Percentiles rank a stretch among this genome's conserved stretches.
phyloP scores from a whole-genome alignment of 306 rosid genomes.

The Rubus parviflorus region DNA sequence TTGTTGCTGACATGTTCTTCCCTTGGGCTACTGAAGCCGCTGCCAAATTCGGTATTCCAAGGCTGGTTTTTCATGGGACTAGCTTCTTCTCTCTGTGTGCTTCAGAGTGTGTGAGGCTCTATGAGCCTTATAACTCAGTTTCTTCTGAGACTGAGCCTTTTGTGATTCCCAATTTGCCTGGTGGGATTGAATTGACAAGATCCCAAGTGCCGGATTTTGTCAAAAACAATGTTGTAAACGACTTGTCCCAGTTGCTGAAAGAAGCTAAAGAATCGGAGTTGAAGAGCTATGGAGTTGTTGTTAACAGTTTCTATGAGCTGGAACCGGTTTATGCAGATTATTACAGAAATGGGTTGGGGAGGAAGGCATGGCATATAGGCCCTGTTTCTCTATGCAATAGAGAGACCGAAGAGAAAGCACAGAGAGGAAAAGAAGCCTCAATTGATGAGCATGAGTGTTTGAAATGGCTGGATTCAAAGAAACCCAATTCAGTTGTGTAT shows the following conservation, averaged over 20 bases:
- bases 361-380: conserved; percentile 38
- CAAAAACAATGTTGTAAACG: not conserved
- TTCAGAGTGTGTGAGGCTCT: conserved; percentile 3
- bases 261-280: not conserved
- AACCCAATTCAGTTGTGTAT: conserved; percentile 37
- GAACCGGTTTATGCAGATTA: conserved; percentile 36
- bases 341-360: conserved; percentile 27
- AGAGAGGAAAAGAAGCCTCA: conserved; percentile 24
- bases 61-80: conserved; percentile 51
- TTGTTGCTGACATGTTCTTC: conserved; percentile 50
- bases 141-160: conserved; percentile 43
- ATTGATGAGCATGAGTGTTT: conserved; percentile 31
- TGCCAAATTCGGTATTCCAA: conserved; percentile 46
- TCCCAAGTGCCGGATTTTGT: conserved; percentile 24
- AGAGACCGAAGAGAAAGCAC: conserved; percentile 11
- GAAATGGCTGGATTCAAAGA: conserved; percentile 33
- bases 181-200: conserved; percentile 38
- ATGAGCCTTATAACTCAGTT: conserved; percentile 47
- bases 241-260: not conserved
- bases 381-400: conserved; percentile 32
- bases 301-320: conserved; percentile 42
- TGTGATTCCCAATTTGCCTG: conserved; percentile 49
- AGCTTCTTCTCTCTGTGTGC: conserved; percentile 49
- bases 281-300: conserved; percentile 25
- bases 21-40: conserved; percentile 53